Base-by-base conservation (phyloP, 2,329 filamentous ascomycete genomes). In the Fusarium sp. region DNA sequence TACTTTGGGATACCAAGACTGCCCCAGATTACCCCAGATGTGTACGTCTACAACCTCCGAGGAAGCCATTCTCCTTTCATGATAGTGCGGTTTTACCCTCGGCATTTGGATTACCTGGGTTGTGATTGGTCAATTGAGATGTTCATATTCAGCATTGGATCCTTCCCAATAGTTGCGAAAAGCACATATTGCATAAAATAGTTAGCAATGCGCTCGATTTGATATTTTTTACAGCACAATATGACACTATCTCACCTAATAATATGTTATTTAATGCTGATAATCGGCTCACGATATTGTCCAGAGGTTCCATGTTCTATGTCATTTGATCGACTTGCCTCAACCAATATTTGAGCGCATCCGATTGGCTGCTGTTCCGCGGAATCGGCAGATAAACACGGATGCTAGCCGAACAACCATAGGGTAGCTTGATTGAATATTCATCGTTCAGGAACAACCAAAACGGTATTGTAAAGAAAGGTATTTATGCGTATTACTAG, bases 291-390 rank as follows among this genome's bases (percentile, higher is more conserved):
- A 21, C 5, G 3, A 18, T 5, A 3, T 11, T 5, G 33, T 12
- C 6, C 5, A 4, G 7, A 23, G 1, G 6, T 8, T 20, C 16
- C 5, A 4, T 37, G 3, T 4, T 4, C 9, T 13, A 43, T 21
- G 37, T 33, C 37, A 63, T 63, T 47, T 16, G 1, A 6, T 7
- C 4, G 12, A 12, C 31, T 42, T 11, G 6, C 13, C 1, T 38
- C 37, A 31, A 38, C 21, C n/a, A 10, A 10, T 35, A 37, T 7
- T 50, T 37, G 1, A 2, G 0, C 6, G 12, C 56, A 33, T 66
- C 63, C 62, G 62, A 66, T 66, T 66, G 63, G 63, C 18, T 47
- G 8, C 4, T n/a, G 18, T 50, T 62, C 63, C 62, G 44, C 24
- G 62, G 62, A 65, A 65, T 59, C 57, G 57, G 57, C 21, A 59